A percentile compares a stretch with the other conserved stretches of the same genome.
These are phyloP conservation scores for Ustilago sp. DNA, from an alignment of 1,284 basidiomycete species.

Conservation along the genomic window DNA sequence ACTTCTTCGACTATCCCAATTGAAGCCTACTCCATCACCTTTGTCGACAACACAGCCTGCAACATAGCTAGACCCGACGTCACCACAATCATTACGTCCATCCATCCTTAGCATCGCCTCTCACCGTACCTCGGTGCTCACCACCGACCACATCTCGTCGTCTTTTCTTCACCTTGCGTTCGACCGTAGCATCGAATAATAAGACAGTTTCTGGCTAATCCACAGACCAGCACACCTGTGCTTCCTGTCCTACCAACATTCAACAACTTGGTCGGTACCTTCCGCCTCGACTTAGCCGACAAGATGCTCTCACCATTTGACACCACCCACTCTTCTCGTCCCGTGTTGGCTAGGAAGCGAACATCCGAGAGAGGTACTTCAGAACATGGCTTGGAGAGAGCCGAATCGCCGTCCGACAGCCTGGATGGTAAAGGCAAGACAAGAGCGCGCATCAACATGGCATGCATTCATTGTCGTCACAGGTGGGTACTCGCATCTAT, in stretches of 20 bases:
- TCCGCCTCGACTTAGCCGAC: neutral
- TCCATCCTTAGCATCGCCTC: neutral
- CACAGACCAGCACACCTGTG: neutral
- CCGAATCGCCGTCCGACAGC: slow-evolving; percentile 39
- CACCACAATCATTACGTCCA: neutral
- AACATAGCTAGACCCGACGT: neutral
- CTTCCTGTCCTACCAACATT: neutral
- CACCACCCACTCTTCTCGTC: slow-evolving; percentile 29
- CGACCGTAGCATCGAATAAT: neutral
- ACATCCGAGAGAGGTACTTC: slow-evolving; percentile 26
- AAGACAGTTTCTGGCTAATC: neutral
- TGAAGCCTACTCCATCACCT: neutral
- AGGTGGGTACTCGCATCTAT: slow-evolving; percentile 32
- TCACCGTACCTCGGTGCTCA: neutral
- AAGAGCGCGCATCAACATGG: slow-evolving; percentile 58
- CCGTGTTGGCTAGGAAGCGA: slow-evolving; percentile 32
- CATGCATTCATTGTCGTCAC: slow-evolving; percentile 64
- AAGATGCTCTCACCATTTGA: slow-evolving; percentile 33
- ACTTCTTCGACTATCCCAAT: neutral
- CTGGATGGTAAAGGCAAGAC: slow-evolving; percentile 42
- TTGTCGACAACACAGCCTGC: neutral
- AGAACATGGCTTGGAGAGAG: slow-evolving; percentile 3
- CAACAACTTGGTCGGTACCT: neutral
- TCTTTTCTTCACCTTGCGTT: neutral
- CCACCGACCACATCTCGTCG: neutral